phyloP scores from a whole-genome alignment of 441 rosid species.

The Pelargonium australe region DNA sequence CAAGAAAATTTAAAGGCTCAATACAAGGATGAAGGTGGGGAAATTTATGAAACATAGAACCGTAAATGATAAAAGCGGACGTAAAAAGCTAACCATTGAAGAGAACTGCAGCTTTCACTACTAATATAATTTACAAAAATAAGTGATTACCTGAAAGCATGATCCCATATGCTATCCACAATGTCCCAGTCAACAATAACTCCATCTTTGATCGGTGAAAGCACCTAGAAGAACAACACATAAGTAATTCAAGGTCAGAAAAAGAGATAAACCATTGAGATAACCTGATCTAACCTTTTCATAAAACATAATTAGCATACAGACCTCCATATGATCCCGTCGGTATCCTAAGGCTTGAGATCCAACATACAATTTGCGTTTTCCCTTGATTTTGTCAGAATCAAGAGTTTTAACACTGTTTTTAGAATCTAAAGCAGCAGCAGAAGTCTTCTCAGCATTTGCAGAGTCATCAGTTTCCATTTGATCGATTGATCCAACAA shows the following conservation, averaged over 20 bases:
- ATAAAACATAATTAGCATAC: conserved; percentile 13
- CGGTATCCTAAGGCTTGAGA: conserved; percentile 86
- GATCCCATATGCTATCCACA: conserved; percentile 95
- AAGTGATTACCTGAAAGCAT: conserved; percentile 66
- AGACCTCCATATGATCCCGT: conserved; percentile 91
- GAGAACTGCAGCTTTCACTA: too few species aligned
- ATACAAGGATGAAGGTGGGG: too few species aligned
- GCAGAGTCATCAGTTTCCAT: conserved; percentile 78
- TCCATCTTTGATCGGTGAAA: conserved; percentile 88
- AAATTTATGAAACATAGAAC: too few species aligned
- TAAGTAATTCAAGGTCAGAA: too few species aligned
- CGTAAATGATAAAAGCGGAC: too few species aligned
- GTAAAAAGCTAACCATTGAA: too few species aligned
- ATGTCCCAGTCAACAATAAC: conserved; percentile 94
- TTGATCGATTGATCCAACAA: conserved; percentile 84
- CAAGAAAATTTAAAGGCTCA: too few species aligned
- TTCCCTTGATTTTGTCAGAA: conserved; percentile 55
- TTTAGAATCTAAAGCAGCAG: conserved; percentile 47
- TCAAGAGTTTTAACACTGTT: conserved; percentile 37
- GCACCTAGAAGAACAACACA: conserved; percentile 38
- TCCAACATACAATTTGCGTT: conserved; percentile 77
- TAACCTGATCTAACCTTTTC: neutral
- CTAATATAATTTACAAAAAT: too few species aligned
- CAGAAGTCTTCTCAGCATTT: conserved; percentile 41
- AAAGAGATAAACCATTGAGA: too few species aligned